These are phyloP conservation scores for Suillus decipiens DNA, from an alignment of 768 basidiomycete species.

Conservation along the genomic window DNA sequence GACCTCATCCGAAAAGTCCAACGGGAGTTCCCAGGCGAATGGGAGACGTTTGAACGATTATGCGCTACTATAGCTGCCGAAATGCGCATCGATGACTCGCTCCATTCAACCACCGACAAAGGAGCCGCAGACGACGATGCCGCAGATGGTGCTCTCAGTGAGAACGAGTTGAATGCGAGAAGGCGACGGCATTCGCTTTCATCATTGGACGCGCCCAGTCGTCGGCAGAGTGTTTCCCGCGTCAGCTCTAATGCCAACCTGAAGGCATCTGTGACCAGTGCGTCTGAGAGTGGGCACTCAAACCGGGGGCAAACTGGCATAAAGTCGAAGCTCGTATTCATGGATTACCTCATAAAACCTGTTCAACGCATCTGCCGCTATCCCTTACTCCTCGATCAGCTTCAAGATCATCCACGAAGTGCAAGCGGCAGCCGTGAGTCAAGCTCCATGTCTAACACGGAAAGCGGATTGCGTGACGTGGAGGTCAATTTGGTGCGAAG, in stretches of 20 bases:
- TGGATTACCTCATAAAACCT: slow-evolving; percentile 97
- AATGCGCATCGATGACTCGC: slow-evolving; percentile 28
- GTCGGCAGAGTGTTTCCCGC: slow-evolving; percentile 36
- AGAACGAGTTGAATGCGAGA: slow-evolving; percentile 31
- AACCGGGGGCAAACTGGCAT: slow-evolving; percentile 29
- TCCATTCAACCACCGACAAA: slow-evolving; percentile 15
- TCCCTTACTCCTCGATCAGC: slow-evolving; percentile 82
- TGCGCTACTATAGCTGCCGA: slow-evolving; percentile 60
- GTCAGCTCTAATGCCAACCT: slow-evolving; percentile 32
- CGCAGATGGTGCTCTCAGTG: slow-evolving; percentile 13
- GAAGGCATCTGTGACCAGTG: slow-evolving; percentile 33
- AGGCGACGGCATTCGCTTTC: slow-evolving; percentile 50
- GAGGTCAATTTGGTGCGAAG: slow-evolving; percentile 29
- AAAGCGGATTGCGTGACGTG: neutral
- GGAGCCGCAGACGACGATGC: slow-evolving; percentile 13
- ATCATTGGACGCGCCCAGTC: slow-evolving; percentile 49
- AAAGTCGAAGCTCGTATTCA: slow-evolving; percentile 55
- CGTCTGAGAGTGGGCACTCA: slow-evolving; percentile 34
- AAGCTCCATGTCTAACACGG: neutral
- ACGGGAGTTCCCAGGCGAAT: slow-evolving; percentile 66
- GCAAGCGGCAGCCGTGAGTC: slow-evolving; percentile 6
- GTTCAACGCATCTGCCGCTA: slow-evolving; percentile 96
- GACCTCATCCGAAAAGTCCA: slow-evolving; percentile 70
- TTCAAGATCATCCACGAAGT: slow-evolving; percentile 34
- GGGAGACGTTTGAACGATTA: slow-evolving; percentile 81